Base-by-base conservation (phyloP, 2,329 filamentous ascomycete species). In the Anisogramma anomala region DNA sequence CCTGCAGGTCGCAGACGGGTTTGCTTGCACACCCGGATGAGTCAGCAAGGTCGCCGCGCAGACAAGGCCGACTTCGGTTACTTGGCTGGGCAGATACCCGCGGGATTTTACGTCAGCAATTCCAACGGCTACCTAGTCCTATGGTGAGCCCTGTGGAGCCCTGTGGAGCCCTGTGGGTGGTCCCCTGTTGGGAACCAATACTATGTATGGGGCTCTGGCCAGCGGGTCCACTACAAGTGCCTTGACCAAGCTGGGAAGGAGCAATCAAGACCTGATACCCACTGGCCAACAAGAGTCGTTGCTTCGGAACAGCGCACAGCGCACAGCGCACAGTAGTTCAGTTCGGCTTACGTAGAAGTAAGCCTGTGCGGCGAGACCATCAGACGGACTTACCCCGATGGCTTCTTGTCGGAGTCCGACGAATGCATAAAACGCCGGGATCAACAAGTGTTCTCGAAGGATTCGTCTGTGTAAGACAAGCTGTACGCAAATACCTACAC, bases 401-500 rank as follows among this genome's bases (percentile, higher is more conserved):
- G 6, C 9, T 23, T 5, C 22, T 39, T 36, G 26, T 45, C 43
- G 43, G 43, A 37, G 39, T 40, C 43, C 43, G 43, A 42, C 23
- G 22, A 14, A 32, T 27, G 38, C 42, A 36, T n/a, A n/a, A n/a
- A n/a, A n/a, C n/a, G n/a, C n/a, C n/a, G n/a, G n/a, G n/a, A n/a
- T n/a, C n/a, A n/a, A n/a, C n/a, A n/a, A n/a, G n/a, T n/a, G n/a
- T n/a, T n/a, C n/a, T n/a, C n/a, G n/a, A n/a, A n/a, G n/a, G n/a
- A n/a, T 26, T 25, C 25, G 10, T 33, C 17, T 11, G 33, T 23
- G 23, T 28, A 42, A 22, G 15, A 39, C 42, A 42, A 22, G 33
- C 18, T 33, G 8, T 19, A n/a, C 7, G 23, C 19, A 18, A 31
- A 30, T 27, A 27, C 25, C 3, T 27, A 3, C n/a, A 27, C 9